Evolutionary conservation across 2,329 filamentous ascomycete species (phyloP), one percentile per base, ranked within the genome.

Genomic region (Pseudofabraea citricarpa): DNA sequence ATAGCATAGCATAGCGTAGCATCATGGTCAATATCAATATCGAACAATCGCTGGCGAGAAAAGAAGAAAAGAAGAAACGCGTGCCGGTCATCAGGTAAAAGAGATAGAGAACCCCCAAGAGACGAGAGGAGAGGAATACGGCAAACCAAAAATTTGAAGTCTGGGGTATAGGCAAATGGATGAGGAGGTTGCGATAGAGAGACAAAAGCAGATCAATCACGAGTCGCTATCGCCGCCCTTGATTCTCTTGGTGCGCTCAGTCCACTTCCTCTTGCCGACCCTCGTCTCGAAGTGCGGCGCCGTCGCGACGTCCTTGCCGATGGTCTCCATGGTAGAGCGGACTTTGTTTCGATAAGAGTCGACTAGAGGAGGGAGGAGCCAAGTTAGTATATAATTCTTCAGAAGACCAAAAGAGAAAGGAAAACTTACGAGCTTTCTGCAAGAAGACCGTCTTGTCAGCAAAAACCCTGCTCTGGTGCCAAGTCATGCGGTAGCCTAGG

Each of bases 271-370:
- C 73, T 95, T 96, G 45, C 91, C 91, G 16, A 84, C 79, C 33
- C 91, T 81, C 3, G 87, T 93, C 68, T 96, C 90, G 59, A 90
- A 94, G 66, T 96, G 90, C 43, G 88, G 83, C 19, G 87, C 86
- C 20, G 87, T 80, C 16, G 77, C 74, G 35, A 88, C 76, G 49
- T 94, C 88, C 59, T 89, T 83, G 57, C 87, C 86, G 33, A 82
- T 78, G 18, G 78, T 81, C 57, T 94, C 79, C 69, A 95, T 90
- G 43, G 85, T 86, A 53, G 78, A 83, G 51, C 86, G 81, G 64
- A 90, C 93, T 73, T 95, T 95, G 59, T 89, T 91, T 63, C 91
- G 85, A 65, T 96, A 96, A 49, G 87, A 89, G 64, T 97, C 91
- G 65, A 97, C 90, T 94, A 55, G 44, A 36, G 19, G 13, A 29